phyloP scores from a whole-genome alignment of 208 protist species.

The Endotrypanum monterogeii region DNA sequence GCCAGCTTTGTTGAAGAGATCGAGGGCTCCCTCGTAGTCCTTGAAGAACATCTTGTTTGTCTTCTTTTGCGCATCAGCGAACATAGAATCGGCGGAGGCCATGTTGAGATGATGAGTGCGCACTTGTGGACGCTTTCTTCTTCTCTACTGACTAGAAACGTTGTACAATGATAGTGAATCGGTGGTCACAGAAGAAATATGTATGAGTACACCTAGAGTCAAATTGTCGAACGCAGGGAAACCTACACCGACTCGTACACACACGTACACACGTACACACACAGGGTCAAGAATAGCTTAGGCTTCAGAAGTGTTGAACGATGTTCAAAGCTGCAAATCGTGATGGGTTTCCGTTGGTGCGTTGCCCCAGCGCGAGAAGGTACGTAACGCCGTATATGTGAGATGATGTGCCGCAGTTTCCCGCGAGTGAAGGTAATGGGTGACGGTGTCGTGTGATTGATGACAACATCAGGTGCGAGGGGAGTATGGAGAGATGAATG shows the following conservation, averaged over 20 bases:
- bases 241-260: neutral
- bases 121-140: too few species aligned
- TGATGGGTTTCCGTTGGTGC: constrained; percentile 1
- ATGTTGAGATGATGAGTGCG: constrained; percentile 16
- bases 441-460: neutral
- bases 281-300: neutral
- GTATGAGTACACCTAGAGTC: too few species aligned
- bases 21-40: constrained; percentile 78
- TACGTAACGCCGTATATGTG: neutral
- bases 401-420: neutral
- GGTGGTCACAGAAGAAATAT: neutral
- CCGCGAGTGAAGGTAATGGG: neutral
- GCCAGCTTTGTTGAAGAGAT: constrained; percentile 79
- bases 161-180: neutral
- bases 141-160: neutral
- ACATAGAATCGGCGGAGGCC: constrained; percentile 57
- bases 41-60: constrained; percentile 82
- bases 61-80: constrained; percentile 76
- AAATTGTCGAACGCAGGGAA: neutral
- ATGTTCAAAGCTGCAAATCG: neutral
- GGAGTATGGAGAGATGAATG: neutral
- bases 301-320: neutral
- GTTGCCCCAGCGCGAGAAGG: neutral
- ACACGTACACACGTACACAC: neutral
- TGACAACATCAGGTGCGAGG: neutral